Base-by-base conservation (phyloP, 2,329 filamentous ascomycete species). In the Fusarium sp. region DNA sequence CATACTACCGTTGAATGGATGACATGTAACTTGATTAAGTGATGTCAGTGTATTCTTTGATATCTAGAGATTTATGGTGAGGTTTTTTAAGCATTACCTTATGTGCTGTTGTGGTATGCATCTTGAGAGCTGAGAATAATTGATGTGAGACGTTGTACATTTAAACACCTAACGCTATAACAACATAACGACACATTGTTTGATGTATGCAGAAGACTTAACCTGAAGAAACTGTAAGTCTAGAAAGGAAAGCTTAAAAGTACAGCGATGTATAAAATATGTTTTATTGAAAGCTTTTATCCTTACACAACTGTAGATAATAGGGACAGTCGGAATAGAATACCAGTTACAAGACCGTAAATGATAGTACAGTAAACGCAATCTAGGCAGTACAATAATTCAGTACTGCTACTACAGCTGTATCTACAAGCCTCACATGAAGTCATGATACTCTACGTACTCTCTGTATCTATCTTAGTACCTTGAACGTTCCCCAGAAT, bases 401-500 rank as follows among this genome's bases (percentile, higher is more conserved):
- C 34, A 38, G 34, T 38, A 38, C 18, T 38, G 5, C 18, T 38
- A 38, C 34, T n/a, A n/a, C 34, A 8, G 18, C 34, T 38, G 34
- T 38, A 38, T n/a, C 34, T n/a, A 38, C 18, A n/a, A 38, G 18
- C 10, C 18, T 38, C 34, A 38, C 18, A 38, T 38, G 18, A 38
- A 38, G 34, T 38, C 18, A 38, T 7, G 10, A 38, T 38, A 38
- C 34, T 38, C n/a, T 38, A 38, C 34, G 34, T 38, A n/a, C 34
- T 38, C 34, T 38, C 18, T 38, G 34, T 16, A 61, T 12, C n/a
- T 29, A 18, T 18, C 34, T 15, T 27, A 18, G 10, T 45, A 22
- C 50, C 24, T 34, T 30, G 55, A 45, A 64, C 18, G 34, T 62
- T 65, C 68, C 64, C 64, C 64, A 55, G 68, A 70, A 30, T 57